Evolutionary conservation across 2,329 filamentous ascomycete genomes (phyloP), one percentile per base, ranked within the genome.

Genomic region (Claviceps sp.): DNA sequence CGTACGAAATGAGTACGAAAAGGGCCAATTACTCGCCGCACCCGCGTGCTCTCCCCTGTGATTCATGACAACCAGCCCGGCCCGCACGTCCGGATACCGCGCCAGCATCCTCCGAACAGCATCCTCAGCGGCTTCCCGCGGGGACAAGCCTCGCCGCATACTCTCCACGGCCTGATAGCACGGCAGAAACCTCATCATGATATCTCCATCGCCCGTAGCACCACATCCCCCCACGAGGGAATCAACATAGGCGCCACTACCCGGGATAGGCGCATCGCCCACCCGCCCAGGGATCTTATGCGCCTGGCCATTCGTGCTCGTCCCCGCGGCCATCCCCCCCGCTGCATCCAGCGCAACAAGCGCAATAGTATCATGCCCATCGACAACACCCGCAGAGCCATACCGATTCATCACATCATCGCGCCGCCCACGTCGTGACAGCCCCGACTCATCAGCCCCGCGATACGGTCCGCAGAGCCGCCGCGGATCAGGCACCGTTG

Each of bases 161-260:
- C 66, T 77, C 64, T 80, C 76, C 1, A 80, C 71, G 1, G 76
- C 76, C 58, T 79, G 76, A 57, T 79, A 79, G 58, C 76, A 80
- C 0, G 76, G 76, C 24, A 79, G 59, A 55, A 78, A 77, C 4
- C 75, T 69, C 71, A 78, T 75, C 75, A 79, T 77, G 54, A 78
- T 62, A 57, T 80, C 76, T 0, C 76, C 76, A 51, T 80, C 76
- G 1, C 76, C 76, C 0, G 76, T 79, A 2, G 76, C 75, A 7
- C 76, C 76, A 56, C 76, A 80, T 0, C 72, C 76, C 1, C 76
- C 76, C 1, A 76, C 70, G 3, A 76, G 73, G 4, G 65, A 66
- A 55, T 80, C 76, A 3, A 75, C 76, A 56, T 80, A 80, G 1
- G 74, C 75, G 2, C 76, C 76, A 50, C 73, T 76, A 1, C 76